Conservation (phyloP, 2,329 filamentous ascomycete species). For the Arthrobotrys iridis region DNA sequence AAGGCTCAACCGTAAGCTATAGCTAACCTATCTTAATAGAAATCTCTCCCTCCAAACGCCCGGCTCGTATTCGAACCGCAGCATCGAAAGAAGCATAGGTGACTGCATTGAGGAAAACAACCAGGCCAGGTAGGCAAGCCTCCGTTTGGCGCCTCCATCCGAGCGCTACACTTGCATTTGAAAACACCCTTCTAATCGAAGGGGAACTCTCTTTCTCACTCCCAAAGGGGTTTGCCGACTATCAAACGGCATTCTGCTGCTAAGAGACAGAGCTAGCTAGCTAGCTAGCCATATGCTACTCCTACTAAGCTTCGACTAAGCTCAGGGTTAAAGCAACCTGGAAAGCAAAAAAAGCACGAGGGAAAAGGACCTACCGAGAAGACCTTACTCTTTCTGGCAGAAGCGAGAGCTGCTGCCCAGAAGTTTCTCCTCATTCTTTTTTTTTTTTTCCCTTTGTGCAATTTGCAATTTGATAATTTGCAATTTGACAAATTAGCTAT, state of each 20-base stretch:
- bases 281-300: not conserved
- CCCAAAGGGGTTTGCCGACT: slow-evolving; percentile 27
- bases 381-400: slow-evolving; percentile 4
- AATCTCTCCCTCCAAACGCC: not conserved
- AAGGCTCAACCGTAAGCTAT: no score
- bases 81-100: not conserved
- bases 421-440: not conserved
- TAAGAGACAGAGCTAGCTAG: not conserved
- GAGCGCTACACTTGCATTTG: slow-evolving; percentile 19
- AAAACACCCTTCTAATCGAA: no score
- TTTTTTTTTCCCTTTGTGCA: slow-evolving; percentile 4
- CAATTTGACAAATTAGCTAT: slow-evolving; percentile 15
- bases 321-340: no score
- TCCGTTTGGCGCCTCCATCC: slow-evolving; percentile 50
- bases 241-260: no score
- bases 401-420: not conserved
- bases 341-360: not conserved
- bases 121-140: slow-evolving; percentile 3
- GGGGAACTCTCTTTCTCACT: not conserved
- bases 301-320: no score
- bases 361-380: no score
- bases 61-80: slow-evolving; percentile 43
- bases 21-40: not conserved
- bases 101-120: slow-evolving; percentile 2
- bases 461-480: not conserved